Base-by-base conservation (phyloP, 169 alveolate genomes). In the Theileria annulata region DNA sequence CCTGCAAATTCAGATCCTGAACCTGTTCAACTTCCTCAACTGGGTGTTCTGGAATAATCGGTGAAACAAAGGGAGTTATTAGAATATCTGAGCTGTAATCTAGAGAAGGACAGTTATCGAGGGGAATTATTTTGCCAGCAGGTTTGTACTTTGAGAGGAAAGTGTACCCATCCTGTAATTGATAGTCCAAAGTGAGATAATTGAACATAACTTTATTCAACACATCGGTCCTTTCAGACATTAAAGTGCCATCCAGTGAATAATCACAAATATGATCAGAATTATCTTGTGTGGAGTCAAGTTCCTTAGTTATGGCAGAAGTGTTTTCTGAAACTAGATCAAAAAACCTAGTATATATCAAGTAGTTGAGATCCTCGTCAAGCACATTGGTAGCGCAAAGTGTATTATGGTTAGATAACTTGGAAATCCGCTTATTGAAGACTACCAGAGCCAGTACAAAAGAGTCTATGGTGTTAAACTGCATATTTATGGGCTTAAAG, bases 401-500 rank as follows among this genome's bases (percentile, higher is more conserved):
- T 8, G 47, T 3, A 35, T 8, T 35, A 35, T 5, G 47, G 3
- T 35, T 3, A 8, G 47, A 35, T 5, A 35, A 35, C 47, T 35
- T 35, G 47, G 47, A 35, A 35, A 33, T 33, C 21, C 71, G 49
- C 15, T 17, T 21, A 15, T 28, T 63, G 63, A n/a, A 54, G 30
- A 54, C 58, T 47, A 54, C 10, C 4, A 75, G 56, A 1, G 88
- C 82, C 35, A 80, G 17, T 0, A 80, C 84, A 77, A 79, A 71
- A 66, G 77, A 71, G 23, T 80, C 88, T 17, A 71, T 9, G 47
- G n/a, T 74, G 12, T 28, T 70, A 27, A 54, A 80, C 42, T 80
- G 70, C 49, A 79, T 70, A 21, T 4, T 0, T 48, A 80, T 62
- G 12, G 59, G 58, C 63, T 54, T 76, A 31, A 31, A 71, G 67